Evolutionary conservation across 2,329 filamentous ascomycete species (phyloP), one percentile per base, ranked within the genome.

Genomic region (Macrophomina pseudophaseolina): DNA sequence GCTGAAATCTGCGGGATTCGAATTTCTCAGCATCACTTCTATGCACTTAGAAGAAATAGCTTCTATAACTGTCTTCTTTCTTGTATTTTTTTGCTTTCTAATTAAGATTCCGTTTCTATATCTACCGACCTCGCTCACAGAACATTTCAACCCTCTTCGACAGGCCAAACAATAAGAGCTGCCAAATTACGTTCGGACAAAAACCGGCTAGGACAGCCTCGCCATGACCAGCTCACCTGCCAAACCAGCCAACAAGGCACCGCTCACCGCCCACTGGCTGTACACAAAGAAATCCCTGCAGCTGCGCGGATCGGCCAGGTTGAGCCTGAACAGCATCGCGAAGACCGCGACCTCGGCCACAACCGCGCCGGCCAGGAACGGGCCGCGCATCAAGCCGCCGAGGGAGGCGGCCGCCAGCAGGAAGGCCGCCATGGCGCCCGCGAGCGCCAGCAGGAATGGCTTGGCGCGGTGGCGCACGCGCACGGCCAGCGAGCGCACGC

Each of bases 401-500:
- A 49, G 30, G 16, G 5, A 11, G 32, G 38, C 59, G 2, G 59
- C 48, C 4, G 16, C 9, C 14, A 64, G 35, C 28, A 64, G n/a
- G 8, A 52, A 35, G n/a, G 18, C 59, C 8, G 46, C 32, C 59
- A 64, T 64, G 42, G 18, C 44, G 4, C 38, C 46, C 16, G 33
- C 16, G 30, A 64, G 46, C 5, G 46, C 16, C 12, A 35, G 35
- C 3, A 64, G 59, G 44, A 64, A 38, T 6, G 33, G 44, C 48
- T 64, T 64, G n/a, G 59, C 48, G n/a, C 46, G 16, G 44, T 52
- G 44, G 12, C 59, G 59, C 54, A 73, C 73, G 2, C 69, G 69
- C 30, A 75, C 73, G 1, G 75, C 75, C 69, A 78, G 71, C 48
- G 71, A 73, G 70, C 75, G 75, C 68, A 80, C 75, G 2, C 78